Base-by-base conservation (phyloP, 805 yeast genomes). In the Kodamaea hsintzibuensis region DNA sequence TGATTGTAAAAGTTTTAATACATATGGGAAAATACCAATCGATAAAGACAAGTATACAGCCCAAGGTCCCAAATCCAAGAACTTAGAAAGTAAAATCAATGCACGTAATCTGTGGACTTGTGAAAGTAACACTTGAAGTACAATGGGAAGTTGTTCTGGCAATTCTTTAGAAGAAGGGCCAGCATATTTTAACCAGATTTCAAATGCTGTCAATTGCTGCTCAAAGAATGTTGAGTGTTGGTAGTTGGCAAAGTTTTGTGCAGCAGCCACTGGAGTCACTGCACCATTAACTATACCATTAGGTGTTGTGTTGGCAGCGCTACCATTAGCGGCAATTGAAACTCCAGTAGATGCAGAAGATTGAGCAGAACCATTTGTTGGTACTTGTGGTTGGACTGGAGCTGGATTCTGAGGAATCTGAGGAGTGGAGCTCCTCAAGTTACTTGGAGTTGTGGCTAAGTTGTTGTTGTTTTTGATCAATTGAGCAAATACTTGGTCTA, bases 21-120 rank as follows among this genome's bases (percentile, higher is more conserved):
- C 96, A 65, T 95, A 95, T 0, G 98, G 98, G 70, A 93, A 95
- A 30, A 95, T 93, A 18, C 98, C 98, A 59, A 95, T 92, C 7
- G 97, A 89, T 33, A 95, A 73, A 0, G 98, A 96, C 30, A 92
- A 74, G 62, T 91, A 89, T 0, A 95, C 98, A 0, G 99, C 98
- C 96, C 97, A 91, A 0, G 99, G 97, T 0, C 99, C 99, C 38
- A 95, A 72, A 69, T 95, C 99, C 43, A 95, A 76, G 66, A 93
- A 95, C 61, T 89, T 82, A 3, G 96, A 87, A 10, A 95, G 76
- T 53, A 95, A 68, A 38, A 89, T 89, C 50, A 95, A 75, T 0
- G 99, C 98, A 27, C 98, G 73, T 13, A 93, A 80, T 56, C 99
- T 81, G 70, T 95, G 98, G 0, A 91, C 96, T 66, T 96, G 99